Evolutionary conservation across 2,329 filamentous ascomycete genomes (phyloP).

Genomic region (Arthrobotrys conoides): DNA sequence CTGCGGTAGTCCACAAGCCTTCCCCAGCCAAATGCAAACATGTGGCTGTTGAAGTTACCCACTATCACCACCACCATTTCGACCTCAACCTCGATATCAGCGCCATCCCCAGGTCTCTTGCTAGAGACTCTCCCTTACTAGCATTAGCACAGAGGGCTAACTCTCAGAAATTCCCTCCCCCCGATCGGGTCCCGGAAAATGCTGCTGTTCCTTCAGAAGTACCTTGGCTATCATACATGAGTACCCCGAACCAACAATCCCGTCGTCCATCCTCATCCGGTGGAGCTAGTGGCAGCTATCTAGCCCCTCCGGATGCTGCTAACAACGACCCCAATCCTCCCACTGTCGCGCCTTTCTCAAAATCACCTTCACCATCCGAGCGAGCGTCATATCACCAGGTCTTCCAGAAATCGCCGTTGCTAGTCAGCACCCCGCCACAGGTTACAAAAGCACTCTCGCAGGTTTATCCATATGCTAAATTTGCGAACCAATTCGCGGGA

Average conservation of each 20-base stretch:
- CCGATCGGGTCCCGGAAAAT: constrained; percentile 38
- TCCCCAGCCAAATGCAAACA: constrained; percentile 39
- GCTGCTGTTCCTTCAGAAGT: constrained; percentile 44
- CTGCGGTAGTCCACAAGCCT: constrained; percentile 51
- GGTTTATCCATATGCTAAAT: constrained; percentile 92
- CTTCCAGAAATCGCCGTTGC: constrained; percentile 93
- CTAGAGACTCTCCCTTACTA: constrained; percentile 45
- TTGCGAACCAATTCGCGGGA: constrained; percentile 86
- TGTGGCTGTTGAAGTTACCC: constrained; percentile 44
- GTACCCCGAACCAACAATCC: constrained; percentile 38
- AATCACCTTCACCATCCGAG: constrained; percentile 80
- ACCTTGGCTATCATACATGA: constrained; percentile 61
- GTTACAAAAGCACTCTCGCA: constrained; percentile 95
- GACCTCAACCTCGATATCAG: constrained; percentile 36
- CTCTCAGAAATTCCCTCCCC: constrained; percentile 11
- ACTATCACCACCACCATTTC: constrained; percentile 51
- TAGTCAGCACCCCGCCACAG: constrained; percentile 93
- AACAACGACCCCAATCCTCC: constrained; percentile 71
- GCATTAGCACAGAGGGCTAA: constrained; percentile 40
- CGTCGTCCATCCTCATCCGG: constrained; percentile 42
- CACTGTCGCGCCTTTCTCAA: constrained; percentile 88
- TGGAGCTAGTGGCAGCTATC: constrained; percentile 45
- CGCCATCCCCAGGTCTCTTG: constrained; percentile 45
- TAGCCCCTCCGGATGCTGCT: constrained; percentile 40
- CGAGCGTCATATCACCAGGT: constrained; percentile 88